Base-by-base conservation (phyloP, 371 early-diverging fungal species). In the Rhizopus arrhizus region DNA sequence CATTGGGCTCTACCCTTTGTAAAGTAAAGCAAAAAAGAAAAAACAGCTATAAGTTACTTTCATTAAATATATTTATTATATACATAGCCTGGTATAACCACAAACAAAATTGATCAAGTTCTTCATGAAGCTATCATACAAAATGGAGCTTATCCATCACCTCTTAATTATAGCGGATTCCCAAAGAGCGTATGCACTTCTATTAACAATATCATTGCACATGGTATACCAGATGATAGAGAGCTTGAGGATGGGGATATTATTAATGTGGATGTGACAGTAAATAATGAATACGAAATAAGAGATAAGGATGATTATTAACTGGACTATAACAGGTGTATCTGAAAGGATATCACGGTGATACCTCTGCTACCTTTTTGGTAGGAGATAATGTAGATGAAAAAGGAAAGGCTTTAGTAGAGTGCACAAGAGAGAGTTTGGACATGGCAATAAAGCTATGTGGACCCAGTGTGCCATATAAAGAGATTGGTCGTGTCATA, bases 181-280 rank as follows among this genome's bases (percentile, higher is more conserved):
- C 96, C 96, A 7, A 91, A 91, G 63, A 90, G 92, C 51, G 78
- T 91, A 2, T 91, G 91, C 58, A 89, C 87, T 0, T 87, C 91
- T 11, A 78, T 96, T 22, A 95, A 95, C 66, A 94, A 96, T 65
- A 86, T 95, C 12, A 87, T 96, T 48, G 91, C 91, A 9, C 96
- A 96, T 69, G 95, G 95, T 0, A 94, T 95, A 57, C 95, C 95
- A 3, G 95, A 95, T 64, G 72, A 79, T 33, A 87, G 93, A 15
- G 74, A 77, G 16, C 75, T 95, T 9, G 63, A 82, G 59, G 81
- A 90, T 57, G 94, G 95, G 4, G 96, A 95, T 72, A 88, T 95
- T 41, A 77, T 95, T 56, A 96, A 94, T 73, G 74, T 95, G n/a
- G 96, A 96, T 60, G 74, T 90, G 2, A 89, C 89, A 6, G 85